Percentiles rank a stretch among this genome's conserved stretches.
These are phyloP conservation scores for Russula griseocarnosa DNA, from an alignment of 768 basidiomycete genomes.

Conservation along the genomic window DNA sequence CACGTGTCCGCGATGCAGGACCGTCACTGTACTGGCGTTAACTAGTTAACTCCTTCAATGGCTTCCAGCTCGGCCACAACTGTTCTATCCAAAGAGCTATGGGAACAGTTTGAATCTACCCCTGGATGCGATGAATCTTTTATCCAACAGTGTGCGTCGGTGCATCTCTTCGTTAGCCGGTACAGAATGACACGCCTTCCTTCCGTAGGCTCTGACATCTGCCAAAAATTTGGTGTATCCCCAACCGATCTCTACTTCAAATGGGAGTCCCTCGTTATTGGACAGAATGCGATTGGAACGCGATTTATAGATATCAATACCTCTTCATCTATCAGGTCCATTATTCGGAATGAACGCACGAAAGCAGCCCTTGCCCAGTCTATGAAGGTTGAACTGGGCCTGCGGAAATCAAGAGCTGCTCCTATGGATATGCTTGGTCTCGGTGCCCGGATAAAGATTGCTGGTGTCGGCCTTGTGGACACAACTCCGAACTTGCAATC, in stretches of 20 bases:
- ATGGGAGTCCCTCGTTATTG: constrained; percentile 50
- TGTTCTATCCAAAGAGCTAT: not conserved
- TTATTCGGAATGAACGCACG: constrained; percentile 17
- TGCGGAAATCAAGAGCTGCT: constrained; percentile 3
- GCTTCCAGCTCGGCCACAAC: not conserved
- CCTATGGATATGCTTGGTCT: constrained; percentile 29
- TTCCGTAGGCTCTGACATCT: constrained; percentile 55
- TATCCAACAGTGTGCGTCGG: constrained; percentile 24
- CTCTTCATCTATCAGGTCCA: constrained; percentile 11
- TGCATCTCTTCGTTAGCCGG: not conserved
- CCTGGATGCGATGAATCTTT: constrained; percentile 22
- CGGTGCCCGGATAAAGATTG: constrained; percentile 34
- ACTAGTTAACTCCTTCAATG: constrained; percentile 1
- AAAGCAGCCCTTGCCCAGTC: constrained; percentile 2
- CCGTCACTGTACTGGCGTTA: no score
- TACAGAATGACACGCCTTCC: constrained; percentile 1
- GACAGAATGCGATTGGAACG: constrained; percentile 5
- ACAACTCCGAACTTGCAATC: not conserved
- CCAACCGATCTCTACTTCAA: constrained; percentile 59
- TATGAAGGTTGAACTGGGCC: not conserved
- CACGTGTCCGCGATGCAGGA: constrained; percentile 4
- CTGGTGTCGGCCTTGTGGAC: constrained; percentile 19
- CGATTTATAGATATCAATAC: constrained; percentile 27
- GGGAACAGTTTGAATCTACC: not conserved
- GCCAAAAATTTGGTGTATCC: constrained; percentile 54